Evolutionary conservation across 2,329 filamentous ascomycete genomes (phyloP).

Genomic region (Zymoseptoria passerinii): DNA sequence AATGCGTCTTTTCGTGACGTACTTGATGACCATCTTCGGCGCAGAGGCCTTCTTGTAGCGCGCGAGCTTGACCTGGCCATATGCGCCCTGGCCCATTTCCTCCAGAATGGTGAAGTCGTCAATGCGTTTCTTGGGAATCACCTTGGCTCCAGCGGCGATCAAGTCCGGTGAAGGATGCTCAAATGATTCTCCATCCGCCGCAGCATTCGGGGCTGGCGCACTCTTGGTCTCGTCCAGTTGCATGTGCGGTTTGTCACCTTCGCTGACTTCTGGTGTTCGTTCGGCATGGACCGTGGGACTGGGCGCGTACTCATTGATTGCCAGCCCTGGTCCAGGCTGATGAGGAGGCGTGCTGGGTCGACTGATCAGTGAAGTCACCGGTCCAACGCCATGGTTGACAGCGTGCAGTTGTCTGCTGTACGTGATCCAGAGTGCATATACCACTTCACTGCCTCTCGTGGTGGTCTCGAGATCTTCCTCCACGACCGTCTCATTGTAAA

Average conservation of each 20-base stretch:
- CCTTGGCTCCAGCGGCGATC: slow-evolving; percentile 23
- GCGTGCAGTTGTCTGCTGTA: slow-evolving; percentile 91
- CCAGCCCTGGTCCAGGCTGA: slow-evolving; percentile 46
- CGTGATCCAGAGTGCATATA: slow-evolving; percentile 94
- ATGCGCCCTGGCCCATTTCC: slow-evolving; percentile 97
- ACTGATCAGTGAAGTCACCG: slow-evolving; percentile 56
- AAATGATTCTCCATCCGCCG: slow-evolving; percentile 28
- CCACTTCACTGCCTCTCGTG: slow-evolving; percentile 61
- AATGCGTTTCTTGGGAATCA: slow-evolving; percentile 66
- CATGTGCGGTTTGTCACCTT: slow-evolving; percentile 3
- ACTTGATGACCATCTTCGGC: slow-evolving; percentile 90
- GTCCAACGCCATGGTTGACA: slow-evolving; percentile 52
- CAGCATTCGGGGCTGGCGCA: background rate
- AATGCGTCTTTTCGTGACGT: slow-evolving; percentile 93
- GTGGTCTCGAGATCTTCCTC: slow-evolving; percentile 50
- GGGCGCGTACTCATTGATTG: slow-evolving; percentile 13
- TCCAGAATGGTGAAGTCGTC: slow-evolving; percentile 86
- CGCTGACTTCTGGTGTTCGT: slow-evolving; percentile 14
- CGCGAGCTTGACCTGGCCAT: slow-evolving; percentile 93
- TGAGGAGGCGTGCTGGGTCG: slow-evolving; percentile 63
- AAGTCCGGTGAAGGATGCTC: slow-evolving; percentile 32
- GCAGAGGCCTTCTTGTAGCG: slow-evolving; percentile 64
- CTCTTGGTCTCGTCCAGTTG: background rate
- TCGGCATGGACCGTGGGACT: slow-evolving; percentile 30
- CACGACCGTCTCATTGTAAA: slow-evolving; percentile 55